Base-by-base conservation (phyloP, 176 grass and related monocot species). In the Carex scoparia region DNA sequence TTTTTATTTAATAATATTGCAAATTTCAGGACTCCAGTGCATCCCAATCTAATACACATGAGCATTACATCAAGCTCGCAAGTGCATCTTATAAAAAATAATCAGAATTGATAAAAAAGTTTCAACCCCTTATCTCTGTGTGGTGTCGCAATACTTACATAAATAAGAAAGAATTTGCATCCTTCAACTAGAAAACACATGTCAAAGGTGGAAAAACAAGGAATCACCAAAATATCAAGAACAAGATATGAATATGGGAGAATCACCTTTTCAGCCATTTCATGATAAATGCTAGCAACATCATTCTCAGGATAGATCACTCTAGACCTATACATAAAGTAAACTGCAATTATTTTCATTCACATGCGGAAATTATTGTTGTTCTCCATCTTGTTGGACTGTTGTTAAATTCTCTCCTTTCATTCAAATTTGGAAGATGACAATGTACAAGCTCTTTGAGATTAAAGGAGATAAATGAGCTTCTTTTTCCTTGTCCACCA, bases 231-330 rank as follows among this genome's bases (percentile, higher is more conserved):
- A 79, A 70, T 63, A 28, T 61, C 49, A 58, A 44, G 61, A 60
- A 61, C 9, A 69, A 79, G 11, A 79, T 16, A 19, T 61, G 1
- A 77, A 11, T 83, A 46, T n/a, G 65, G 16, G 33, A 61, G 3
- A 70, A 71, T 69, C 61, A 90, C 96, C 91, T 95, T 98, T 86
- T 87, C 91, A 86, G 93, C 91, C 88, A 98, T 89, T 87, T 94
- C 89, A 86, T 98, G 93, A 84, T 98, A 98, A 80, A 98, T 78
- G 23, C 87, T 86, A 66, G 91, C 91, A 84, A 98, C 63, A 86
- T 93, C 88, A 87, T 98, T 98, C 65, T 81, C 85, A 62, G 96
- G 96, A 91, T 91, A 94, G 46, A 92, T 56, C 90, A 88, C 89
- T 89, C 92, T 92, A 79, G 96, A 95, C 79, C 96, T 95, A 88